Conservation (phyloP, 108 stramenopile genomes). For the Pseudonitzschia multiseries region DNA sequence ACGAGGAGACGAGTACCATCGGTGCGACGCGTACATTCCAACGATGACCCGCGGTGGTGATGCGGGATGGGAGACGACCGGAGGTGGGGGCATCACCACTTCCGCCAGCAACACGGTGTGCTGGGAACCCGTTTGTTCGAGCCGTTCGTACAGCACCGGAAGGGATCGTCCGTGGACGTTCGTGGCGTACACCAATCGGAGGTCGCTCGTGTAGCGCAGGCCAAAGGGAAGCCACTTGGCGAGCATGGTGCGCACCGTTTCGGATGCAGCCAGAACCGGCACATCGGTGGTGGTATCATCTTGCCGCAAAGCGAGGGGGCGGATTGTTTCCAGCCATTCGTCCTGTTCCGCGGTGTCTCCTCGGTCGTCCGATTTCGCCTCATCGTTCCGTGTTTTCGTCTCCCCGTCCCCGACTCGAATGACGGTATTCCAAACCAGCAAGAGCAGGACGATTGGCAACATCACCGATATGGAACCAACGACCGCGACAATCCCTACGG, state of each 20-base stretch:
- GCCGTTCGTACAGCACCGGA: conserved; percentile 59
- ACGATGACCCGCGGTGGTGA: conserved; percentile 73
- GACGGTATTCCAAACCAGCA: background rate
- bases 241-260: conserved; percentile 44
- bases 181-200: conserved; percentile 76
- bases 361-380: background rate
- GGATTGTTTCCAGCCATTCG: background rate
- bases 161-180: conserved; percentile 75
- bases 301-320: background rate
- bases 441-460: background rate
- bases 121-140: conserved; percentile 32
- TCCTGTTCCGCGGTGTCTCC: background rate
- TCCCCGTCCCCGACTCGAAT: too few relatives aligned
- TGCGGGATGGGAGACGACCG: background rate
- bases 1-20: conserved; percentile 59
- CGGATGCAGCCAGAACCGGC: conserved; percentile 48
- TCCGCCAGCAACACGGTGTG: conserved; percentile 73
- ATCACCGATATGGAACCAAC: background rate
- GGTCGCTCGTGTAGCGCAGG: conserved; percentile 54
- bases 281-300: background rate
- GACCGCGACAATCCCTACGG: background rate
- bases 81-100: conserved; percentile 27
- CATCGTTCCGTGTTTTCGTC: background rate
- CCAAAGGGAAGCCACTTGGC: conserved; percentile 71
- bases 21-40: conserved; percentile 82